Base-by-base conservation (phyloP, 352 stramenopile genomes). In the Proteromonas lacertae region DNA sequence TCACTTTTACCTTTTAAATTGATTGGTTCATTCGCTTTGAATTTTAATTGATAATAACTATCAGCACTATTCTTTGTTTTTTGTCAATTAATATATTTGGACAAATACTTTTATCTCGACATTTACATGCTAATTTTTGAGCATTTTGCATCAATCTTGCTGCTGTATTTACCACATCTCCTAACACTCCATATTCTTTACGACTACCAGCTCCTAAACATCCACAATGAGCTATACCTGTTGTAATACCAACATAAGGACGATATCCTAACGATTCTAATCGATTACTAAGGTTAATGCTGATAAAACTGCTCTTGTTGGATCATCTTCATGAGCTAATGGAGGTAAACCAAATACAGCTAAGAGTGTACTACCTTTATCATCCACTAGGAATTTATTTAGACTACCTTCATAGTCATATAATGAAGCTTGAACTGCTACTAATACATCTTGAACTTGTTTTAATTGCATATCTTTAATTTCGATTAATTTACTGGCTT, bases 381-480 rank as follows among this genome's bases (percentile, higher is more conserved):
- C 36, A 32, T 29, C 23, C 4, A 42, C 24, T 6, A 42, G 22
- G 16, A 43, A 43, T 21, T 43, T 25, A 6, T 25, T 4, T 14
- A 43, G 26, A 13, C 38, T 12, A n/a, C 16, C 38, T 13, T 14
- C 25, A n/a, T 10, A 35, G 29, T 43, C 21, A 28, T 41, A 24
- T 20, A 51, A 29, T 19, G 26, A 34, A 16, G 29, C 16, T 35
- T 51, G 41, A 19, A 32, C 35, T 32, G 5, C 21, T 18, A 26
- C 10, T 10, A 50, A 50, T n/a, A n/a, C n/a, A n/a, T n/a, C n/a
- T n/a, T n/a, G n/a, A n/a, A n/a, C n/a, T n/a, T n/a, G n/a, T n/a
- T n/a, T n/a, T n/a, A n/a, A n/a, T n/a, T n/a, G n/a, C n/a, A n/a
- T n/a, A n/a, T n/a, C n/a, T n/a, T n/a, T n/a, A n/a, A n/a, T n/a